phyloP scores from a whole-genome alignment of 2,329 filamentous ascomycete genomes.

The Exophiala sideris region DNA sequence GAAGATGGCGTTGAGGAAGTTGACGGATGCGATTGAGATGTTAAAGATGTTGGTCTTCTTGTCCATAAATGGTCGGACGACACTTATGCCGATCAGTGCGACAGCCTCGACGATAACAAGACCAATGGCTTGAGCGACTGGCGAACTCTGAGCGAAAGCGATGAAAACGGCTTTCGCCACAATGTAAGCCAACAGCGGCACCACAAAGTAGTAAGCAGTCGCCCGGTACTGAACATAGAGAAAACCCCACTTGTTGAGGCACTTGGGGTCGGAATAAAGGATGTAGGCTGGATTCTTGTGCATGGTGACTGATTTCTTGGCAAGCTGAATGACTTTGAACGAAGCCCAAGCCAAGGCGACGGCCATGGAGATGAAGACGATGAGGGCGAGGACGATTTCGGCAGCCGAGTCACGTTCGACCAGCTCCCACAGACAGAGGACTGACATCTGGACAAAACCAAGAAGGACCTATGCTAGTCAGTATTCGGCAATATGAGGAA shows the following conservation, averaged over 20 bases:
- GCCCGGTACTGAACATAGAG: conserved; percentile 96
- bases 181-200: conserved; percentile 73
- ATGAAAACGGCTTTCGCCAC: conserved; percentile 89
- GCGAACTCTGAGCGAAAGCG: conserved; percentile 69
- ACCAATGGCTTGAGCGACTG: conserved; percentile 73
- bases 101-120: conserved; percentile 78
- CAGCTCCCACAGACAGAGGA: conserved; percentile 91
- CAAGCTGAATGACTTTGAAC: conserved; percentile 84
- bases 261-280: conserved; percentile 89
- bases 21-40: conserved; percentile 83
- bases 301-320: conserved; percentile 81
- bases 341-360: conserved; percentile 79
- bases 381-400: conserved; percentile 79
- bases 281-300: conserved; percentile 97
- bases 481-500: background rate
- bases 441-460: conserved; percentile 85
- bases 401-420: conserved; percentile 81
- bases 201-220: conserved; percentile 91
- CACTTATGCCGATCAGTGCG: conserved; percentile 71
- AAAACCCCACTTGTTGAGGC: conserved; percentile 97
- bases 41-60: conserved; percentile 98
- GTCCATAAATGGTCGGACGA: conserved; percentile 95
- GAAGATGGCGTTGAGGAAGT: conserved; percentile 88
- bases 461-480: conserved; percentile 60
- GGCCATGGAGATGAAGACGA: conserved; percentile 80